Evolutionary conservation across 176 grass and related monocot species (phyloP), one percentile per base, ranked within the genome.

Genomic region (Triticum urartu): DNA sequence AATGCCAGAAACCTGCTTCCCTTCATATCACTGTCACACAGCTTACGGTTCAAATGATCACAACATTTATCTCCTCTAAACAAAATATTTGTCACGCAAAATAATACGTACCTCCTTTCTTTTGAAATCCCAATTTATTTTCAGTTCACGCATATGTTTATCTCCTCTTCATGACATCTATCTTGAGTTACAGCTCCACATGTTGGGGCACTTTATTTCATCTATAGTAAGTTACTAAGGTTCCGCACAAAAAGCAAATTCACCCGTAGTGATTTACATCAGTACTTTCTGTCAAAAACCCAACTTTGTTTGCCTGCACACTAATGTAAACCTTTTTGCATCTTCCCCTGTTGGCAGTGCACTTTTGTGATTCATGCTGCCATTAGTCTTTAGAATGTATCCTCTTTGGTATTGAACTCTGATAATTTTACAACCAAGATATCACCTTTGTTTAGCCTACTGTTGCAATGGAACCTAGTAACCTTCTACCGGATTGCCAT

Each of bases 341-440:
- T 75, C 80, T 81, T 81, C 60, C 82, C 54, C 32, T 80, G 87
- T 75, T 58, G 32, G 68, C 33, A 56, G 7, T 9, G 43, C 82
- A 26, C 10, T 79, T 81, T 88, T 85, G 45, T 73, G 65, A 64
- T 84, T 61, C 75, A 73, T 45, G 47, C 42, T 42, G 56, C 74
- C 87, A 54, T 43, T n/a, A 33, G 22, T 3, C 66, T 58, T 56
- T 80, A 17, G 20, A 50, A 56, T 54, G 2, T 30, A 58, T 45
- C 62, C 11, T 59, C 4, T 34, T 25, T 52, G 56, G 87, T 64
- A 67, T 80, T 65, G 64, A 11, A 54, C 48, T 15, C 67, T 74
- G 75, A n/a, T 33, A 40, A 30, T 79, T 89, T 72, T 65, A 72
- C 75, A 73, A 84, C 76, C 40, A 64, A 26, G 39, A 54, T 79